A percentile compares a stretch with the other conserved stretches of the same genome.
Evolutionary conservation across 2,329 filamentous ascomycete genomes (phyloP).

Genomic region (Xylariaceae sp.): DNA sequence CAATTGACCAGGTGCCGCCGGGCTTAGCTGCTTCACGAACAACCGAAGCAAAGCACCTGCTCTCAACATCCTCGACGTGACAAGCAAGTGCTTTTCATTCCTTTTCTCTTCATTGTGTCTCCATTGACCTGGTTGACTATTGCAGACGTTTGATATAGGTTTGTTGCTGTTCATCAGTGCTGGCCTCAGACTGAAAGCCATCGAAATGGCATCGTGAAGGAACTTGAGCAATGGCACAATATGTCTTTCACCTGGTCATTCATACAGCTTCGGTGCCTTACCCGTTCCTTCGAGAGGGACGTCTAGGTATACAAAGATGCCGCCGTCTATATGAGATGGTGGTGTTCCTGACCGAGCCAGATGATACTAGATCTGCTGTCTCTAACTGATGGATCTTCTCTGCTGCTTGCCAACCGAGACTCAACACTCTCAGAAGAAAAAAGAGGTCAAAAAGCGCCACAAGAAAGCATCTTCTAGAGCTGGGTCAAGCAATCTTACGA

Average conservation of each 20-base stretch:
- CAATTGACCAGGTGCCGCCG: too few relatives aligned
- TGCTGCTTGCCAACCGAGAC: conserved; percentile 11
- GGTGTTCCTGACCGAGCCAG: neutral
- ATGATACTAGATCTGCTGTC: neutral
- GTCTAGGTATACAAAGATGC: neutral
- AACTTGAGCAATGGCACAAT: neutral
- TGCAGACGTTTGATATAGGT: too few relatives aligned
- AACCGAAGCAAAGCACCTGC: too few relatives aligned
- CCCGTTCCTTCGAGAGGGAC: neutral
- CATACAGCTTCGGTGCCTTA: neutral
- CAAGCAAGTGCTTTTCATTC: too few relatives aligned
- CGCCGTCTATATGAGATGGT: neutral
- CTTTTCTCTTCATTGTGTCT: too few relatives aligned
- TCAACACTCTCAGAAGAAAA: neutral
- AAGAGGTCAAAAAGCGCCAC: neutral
- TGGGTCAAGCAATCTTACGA: neutral
- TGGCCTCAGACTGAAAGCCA: too few relatives aligned
- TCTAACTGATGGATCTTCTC: conserved; percentile 13
- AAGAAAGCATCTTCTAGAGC: neutral
- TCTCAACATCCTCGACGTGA: too few relatives aligned
- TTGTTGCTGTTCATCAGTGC: too few relatives aligned
- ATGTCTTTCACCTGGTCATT: neutral
- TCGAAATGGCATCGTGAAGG: too few relatives aligned
- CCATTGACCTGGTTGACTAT: too few relatives aligned
- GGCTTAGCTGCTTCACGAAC: too few relatives aligned